Evolutionary conservation across 2,329 filamentous ascomycete species (phyloP).

Genomic region (Pseudogymnoascus sp.): DNA sequence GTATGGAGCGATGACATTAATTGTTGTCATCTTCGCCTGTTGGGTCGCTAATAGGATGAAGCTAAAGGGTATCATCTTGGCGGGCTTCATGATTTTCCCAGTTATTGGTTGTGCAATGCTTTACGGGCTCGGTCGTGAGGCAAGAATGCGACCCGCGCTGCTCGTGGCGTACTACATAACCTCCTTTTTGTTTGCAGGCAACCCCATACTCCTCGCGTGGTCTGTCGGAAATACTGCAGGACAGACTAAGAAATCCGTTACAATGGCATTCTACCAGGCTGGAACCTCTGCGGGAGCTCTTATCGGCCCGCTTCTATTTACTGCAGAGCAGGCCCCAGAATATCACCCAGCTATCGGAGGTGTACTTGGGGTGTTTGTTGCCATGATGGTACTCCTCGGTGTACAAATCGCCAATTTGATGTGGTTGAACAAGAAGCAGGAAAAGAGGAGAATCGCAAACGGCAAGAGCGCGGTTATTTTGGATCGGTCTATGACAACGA

Average conservation of each 20-base stretch:
- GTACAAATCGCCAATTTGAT: conserved; percentile 49
- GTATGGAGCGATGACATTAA: conserved; percentile 27
- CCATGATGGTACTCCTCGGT: conserved; percentile 43
- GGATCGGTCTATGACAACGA: conserved; percentile 51
- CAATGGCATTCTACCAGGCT: conserved; percentile 58
- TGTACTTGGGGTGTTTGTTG: conserved; percentile 47
- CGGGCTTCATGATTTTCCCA: conserved; percentile 48
- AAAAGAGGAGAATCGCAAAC: conserved; percentile 45
- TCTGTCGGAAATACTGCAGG: conserved; percentile 62
- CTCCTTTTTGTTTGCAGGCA: conserved; percentile 58
- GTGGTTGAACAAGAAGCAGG: conserved; percentile 50
- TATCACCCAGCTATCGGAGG: conserved; percentile 51
- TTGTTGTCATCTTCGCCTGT: too few relatives aligned
- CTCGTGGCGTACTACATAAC: conserved; percentile 59
- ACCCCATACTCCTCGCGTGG: conserved; percentile 60
- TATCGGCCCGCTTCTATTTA: conserved; percentile 57
- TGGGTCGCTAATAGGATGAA: too few relatives aligned
- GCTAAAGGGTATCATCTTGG: conserved; percentile 47
- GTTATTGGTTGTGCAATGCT: conserved; percentile 52
- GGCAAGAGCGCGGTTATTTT: conserved; percentile 53
- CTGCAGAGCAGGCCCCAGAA: conserved; percentile 45
- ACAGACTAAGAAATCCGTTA: conserved; percentile 57
- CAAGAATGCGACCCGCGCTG: conserved; percentile 39
- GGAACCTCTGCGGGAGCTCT: conserved; percentile 58
- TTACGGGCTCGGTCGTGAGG: conserved; percentile 43